These are phyloP conservation scores for Cyclotella distinguenda DNA, from an alignment of 108 stramenopile genomes.

Conservation along the genomic window DNA sequence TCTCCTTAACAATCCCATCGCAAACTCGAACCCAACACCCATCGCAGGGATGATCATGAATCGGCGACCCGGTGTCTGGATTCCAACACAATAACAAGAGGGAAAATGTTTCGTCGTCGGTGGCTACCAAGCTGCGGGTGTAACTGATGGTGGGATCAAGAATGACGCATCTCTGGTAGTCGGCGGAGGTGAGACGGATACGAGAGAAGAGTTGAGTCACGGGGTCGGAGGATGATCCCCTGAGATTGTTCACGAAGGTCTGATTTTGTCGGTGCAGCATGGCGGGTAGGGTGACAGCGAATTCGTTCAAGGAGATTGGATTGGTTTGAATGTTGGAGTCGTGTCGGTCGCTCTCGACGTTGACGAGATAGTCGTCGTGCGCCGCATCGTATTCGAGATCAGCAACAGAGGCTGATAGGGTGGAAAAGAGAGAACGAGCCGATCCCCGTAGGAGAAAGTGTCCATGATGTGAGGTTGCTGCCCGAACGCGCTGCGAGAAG, in stretches of 20 bases:
- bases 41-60: constrained; percentile 85
- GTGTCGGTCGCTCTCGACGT: neutral
- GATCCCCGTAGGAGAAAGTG: too few relatives aligned
- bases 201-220: constrained; percentile 9
- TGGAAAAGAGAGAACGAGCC: too few relatives aligned
- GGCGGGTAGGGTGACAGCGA: neutral
- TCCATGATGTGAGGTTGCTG: too few relatives aligned
- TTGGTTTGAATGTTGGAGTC: neutral
- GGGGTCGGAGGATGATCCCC: neutral
- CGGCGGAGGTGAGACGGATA: constrained; percentile 23
- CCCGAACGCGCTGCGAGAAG: too few relatives aligned
- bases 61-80: constrained; percentile 60
- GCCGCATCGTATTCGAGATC: neutral
- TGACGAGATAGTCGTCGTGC: neutral
- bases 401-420: neutral
- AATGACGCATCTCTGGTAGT: constrained; percentile 44
- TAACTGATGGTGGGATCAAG: constrained; percentile 56
- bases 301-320: neutral
- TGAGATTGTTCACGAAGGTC: neutral
- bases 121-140: constrained; percentile 81
- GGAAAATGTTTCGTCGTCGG: constrained; percentile 75
- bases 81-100: constrained; percentile 90
- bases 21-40: constrained; percentile 85
- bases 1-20: constrained; percentile 60
- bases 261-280: neutral